These are phyloP conservation scores for Chlorella variabilis DNA, from an alignment of 163 green algal species.

Conservation along the genomic window DNA sequence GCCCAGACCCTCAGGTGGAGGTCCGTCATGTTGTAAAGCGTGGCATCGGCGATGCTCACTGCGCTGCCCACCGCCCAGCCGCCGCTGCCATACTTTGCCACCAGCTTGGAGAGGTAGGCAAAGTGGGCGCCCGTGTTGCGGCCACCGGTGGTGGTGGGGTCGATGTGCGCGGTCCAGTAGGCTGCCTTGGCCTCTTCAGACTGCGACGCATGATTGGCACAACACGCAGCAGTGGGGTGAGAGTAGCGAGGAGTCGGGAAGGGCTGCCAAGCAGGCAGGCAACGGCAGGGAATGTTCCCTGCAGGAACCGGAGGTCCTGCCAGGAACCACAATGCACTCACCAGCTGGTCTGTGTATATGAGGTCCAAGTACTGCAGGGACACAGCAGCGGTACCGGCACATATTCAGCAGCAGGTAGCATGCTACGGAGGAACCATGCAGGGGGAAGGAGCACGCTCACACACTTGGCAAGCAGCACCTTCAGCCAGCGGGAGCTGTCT, in stretches of 20 bases:
- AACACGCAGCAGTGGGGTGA: neutral
- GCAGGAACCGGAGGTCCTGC: too few species aligned
- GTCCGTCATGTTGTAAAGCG: conserved; percentile 33
- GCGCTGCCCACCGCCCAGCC: conserved; percentile 2
- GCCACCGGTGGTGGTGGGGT: neutral
- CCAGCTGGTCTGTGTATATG: conserved; percentile 56
- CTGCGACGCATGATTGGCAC: neutral
- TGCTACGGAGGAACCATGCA: too few species aligned
- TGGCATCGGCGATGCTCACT: conserved; percentile 24
- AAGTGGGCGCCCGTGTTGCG: conserved; percentile 60
- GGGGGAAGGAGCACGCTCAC: too few species aligned
- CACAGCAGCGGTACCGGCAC: conserved; percentile 1
- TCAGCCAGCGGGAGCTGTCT: too few species aligned
- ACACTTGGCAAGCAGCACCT: too few species aligned
- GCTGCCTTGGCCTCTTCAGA: conserved; percentile 49
- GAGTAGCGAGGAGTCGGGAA: too few species aligned
- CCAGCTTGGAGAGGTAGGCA: conserved; percentile 35
- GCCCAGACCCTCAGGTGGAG: conserved; percentile 25
- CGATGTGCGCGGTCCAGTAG: conserved; percentile 43
- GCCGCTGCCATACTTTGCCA: neutral
- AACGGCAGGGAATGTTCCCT: too few species aligned
- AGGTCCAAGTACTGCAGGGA: conserved; percentile 44
- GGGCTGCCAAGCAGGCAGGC: too few species aligned
- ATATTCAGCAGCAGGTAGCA: too few species aligned
- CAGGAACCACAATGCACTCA: too few species aligned